A percentile compares a stretch with the other conserved stretches of the same genome.
Conservation (phyloP, 2,329 filamentous ascomycete genomes). For the Phyllosticta ampelicida region DNA sequence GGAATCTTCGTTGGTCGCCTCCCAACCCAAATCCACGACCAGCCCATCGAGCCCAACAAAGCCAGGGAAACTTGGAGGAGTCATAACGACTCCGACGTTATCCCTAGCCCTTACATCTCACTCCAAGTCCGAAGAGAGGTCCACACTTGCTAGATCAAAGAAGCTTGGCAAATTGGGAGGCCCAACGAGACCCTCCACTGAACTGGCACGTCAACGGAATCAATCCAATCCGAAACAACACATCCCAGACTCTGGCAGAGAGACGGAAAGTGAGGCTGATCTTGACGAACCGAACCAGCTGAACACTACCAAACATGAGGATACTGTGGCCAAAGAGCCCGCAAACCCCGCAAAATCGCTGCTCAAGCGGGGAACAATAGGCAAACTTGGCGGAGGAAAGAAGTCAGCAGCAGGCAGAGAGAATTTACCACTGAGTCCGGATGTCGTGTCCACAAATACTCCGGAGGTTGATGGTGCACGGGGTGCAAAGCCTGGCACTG, state of each 20-base stretch:
- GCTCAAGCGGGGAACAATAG: conserved; percentile 11
- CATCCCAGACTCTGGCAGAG: not conserved
- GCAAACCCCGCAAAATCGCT: conserved; percentile 11
- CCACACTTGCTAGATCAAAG: not conserved
- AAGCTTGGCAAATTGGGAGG: conserved; percentile 3
- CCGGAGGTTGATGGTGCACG: not conserved
- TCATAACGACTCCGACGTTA: not conserved
- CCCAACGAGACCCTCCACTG: not conserved
- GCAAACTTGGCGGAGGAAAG: conserved; percentile 14
- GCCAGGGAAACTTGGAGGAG: not conserved
- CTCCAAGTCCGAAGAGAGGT: not conserved
- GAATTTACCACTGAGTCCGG: not conserved
- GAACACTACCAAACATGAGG: not conserved
- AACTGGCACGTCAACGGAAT: not conserved
- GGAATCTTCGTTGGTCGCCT: not conserved
- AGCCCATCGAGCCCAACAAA: not conserved
- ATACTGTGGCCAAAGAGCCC: conserved; percentile 12
- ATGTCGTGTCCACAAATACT: not conserved
- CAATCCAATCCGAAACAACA: not conserved
- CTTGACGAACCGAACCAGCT: not conserved
- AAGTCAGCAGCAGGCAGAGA: not conserved
- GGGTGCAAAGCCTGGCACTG: not conserved
- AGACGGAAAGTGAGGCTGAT: conserved; percentile 2
- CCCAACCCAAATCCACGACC: not conserved
- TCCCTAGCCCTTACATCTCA: not conserved